These are phyloP conservation scores for Eucalyptus tenuipes DNA, from an alignment of 345 rosid species.

Conservation along the genomic window DNA sequence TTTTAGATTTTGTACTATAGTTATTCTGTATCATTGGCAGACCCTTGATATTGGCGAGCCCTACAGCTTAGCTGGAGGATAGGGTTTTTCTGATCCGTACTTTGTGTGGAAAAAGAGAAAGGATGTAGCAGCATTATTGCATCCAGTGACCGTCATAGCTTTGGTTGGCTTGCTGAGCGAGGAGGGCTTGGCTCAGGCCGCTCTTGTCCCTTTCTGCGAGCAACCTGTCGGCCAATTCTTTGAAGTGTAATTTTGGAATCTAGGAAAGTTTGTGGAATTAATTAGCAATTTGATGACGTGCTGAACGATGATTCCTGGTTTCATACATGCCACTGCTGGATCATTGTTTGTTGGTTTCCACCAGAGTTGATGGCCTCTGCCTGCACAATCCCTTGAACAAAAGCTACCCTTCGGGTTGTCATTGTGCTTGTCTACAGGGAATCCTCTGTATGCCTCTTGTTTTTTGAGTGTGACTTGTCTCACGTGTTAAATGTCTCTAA, in stretches of 20 bases:
- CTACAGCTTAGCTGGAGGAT: not conserved
- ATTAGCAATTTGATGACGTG: not conserved
- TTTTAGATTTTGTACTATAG: not conserved
- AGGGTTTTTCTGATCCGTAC: not conserved
- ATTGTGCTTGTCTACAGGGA: not conserved
- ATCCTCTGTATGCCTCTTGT: not conserved
- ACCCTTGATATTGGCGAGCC: not conserved
- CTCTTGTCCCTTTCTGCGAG: not conserved
- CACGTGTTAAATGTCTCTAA: not conserved
- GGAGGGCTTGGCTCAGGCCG: not conserved
- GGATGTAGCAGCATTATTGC: not conserved
- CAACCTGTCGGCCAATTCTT: not conserved
- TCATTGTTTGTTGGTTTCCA: not conserved
- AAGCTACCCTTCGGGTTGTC: not conserved
- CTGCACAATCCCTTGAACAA: not conserved
- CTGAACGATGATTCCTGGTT: not conserved
- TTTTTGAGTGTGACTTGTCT: not conserved
- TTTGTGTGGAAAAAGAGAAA: not conserved
- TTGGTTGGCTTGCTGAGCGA: not conserved
- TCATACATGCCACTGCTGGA: not conserved
- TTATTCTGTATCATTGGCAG: not conserved
- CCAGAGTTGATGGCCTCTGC: not conserved
- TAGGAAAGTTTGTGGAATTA: not conserved
- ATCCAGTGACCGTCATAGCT: not conserved
- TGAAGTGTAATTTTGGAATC: not conserved